Evolutionary conservation across 768 basidiomycete genomes (phyloP), one percentile per base, ranked within the genome.

Genomic region (Strobilomyces dryophilus): DNA sequence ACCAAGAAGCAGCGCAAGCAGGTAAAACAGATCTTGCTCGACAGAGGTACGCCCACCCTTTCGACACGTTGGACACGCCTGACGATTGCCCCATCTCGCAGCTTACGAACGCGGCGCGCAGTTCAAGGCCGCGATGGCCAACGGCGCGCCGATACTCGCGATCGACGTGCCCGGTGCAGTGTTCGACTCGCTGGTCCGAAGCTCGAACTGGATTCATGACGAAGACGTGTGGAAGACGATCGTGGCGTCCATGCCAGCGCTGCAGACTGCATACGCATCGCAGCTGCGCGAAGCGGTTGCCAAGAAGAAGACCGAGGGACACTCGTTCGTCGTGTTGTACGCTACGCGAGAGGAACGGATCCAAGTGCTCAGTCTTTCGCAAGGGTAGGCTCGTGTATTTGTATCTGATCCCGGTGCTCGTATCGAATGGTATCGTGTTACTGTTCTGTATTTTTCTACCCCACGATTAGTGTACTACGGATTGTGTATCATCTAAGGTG

Each of bases 161-260:
- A 76, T 92, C 14, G 89, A 92, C 51, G 82, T 91, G 10, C 71
- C 82, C 1, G 66, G 76, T 0, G 53, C 71, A 8, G 76, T 82
- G 2, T 90, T 90, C 56, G 86, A 89, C 44, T 61, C 73, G 2
- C 79, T 92, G 74, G 74, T 76, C 27, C 77, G 73, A 61, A 80
- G 66, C 34, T 63, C 81, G 4, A 65, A 71, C 15, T 92, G 90
- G 90, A 68, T 90, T 24, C 77, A 76, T 5, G 87, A 89, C 54
- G 90, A 92, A 41, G 87, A 91, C 36, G 73, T 75, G 0, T 89
- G 90, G 87, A 85, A 83, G 67, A 54, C 73, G 2, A 74, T 90
- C 36, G 63, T 76, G 8, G 71, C 75, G 0, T 66, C 68, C 9
- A 85, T 89, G 66, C 81, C 84, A 1, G 69, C 77, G 26, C 75